A percentile compares a stretch with the other conserved stretches of the same genome.
These are phyloP conservation scores for Suillus plorans DNA, from an alignment of 768 basidiomycete species.

Conservation along the genomic window DNA sequence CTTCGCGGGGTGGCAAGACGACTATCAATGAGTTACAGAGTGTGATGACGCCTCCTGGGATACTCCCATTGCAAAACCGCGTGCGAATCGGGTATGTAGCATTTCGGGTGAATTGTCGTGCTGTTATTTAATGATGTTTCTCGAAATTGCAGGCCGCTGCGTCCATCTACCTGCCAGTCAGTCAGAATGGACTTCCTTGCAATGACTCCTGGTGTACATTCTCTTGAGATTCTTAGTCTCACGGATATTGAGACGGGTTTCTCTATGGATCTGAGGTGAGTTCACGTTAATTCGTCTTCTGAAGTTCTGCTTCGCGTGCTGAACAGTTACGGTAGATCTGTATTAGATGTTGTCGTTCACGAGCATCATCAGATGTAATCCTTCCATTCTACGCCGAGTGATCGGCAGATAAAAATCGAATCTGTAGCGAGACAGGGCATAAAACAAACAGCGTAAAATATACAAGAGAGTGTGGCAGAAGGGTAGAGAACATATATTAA, in stretches of 20 bases:
- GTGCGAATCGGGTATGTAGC: conserved; percentile 73
- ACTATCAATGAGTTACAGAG: conserved; percentile 27
- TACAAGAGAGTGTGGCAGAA: not conserved
- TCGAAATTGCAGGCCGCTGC: conserved; percentile 54
- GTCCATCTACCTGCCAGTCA: conserved; percentile 82
- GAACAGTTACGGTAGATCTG: conserved; percentile 46
- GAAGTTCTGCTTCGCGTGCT: not conserved
- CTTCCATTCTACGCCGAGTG: not conserved
- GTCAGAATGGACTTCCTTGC: conserved; percentile 86
- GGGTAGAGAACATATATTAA: not conserved
- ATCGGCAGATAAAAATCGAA: not conserved
- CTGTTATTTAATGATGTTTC: conserved; percentile 8
- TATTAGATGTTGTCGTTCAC: conserved; percentile 75
- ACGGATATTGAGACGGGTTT: conserved; percentile 75
- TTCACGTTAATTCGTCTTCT: conserved; percentile 1
- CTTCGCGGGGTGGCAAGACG: conserved; percentile 15
- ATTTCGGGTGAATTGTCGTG: not conserved
- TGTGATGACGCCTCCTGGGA: conserved; percentile 47
- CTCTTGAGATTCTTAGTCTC: conserved; percentile 67
- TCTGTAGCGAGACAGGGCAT: not conserved
- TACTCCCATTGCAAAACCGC: conserved; percentile 75
- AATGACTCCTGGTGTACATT: conserved; percentile 75
- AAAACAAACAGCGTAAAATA: not conserved
- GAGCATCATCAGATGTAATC: conserved; percentile 35
- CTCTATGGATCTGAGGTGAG: conserved; percentile 72